A percentile compares a stretch with the other conserved stretches of the same genome.
Conservation (phyloP, 257 asterid species). For the Oldenlandia corymbosa region DNA sequence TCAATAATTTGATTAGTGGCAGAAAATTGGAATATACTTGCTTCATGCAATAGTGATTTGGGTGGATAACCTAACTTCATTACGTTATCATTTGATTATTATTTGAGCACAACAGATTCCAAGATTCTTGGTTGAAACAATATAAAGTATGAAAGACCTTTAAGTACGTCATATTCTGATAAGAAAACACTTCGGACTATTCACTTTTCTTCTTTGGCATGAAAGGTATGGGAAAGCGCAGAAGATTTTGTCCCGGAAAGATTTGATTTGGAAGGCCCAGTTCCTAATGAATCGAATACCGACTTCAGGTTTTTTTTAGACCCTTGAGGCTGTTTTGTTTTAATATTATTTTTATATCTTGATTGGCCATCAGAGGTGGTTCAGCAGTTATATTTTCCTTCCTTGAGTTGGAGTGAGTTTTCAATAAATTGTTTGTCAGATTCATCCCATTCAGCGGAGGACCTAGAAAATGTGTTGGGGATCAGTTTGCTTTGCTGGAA, state of each 20-base stretch:
- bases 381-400: not conserved
- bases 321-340: not conserved
- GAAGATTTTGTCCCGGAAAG: constrained; percentile 87
- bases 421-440: constrained; percentile 26
- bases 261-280: constrained; percentile 58
- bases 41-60: not conserved
- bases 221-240: constrained; percentile 89
- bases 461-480: constrained; percentile 94
- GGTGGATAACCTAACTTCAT: not conserved
- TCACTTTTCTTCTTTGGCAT: constrained; percentile 8
- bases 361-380: not conserved
- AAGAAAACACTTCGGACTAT: not conserved
- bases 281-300: constrained; percentile 88
- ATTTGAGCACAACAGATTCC: not conserved
- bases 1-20: not conserved
- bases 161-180: not conserved
- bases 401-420: constrained; percentile 10
- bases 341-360: not conserved
- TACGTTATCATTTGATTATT: not conserved
- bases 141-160: not conserved
- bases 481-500: constrained; percentile 89
- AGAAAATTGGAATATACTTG: not conserved
- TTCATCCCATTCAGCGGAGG: constrained; percentile 95
- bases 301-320: constrained; percentile 55
- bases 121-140: not conserved